phyloP scores from a whole-genome alignment of 2,329 filamentous ascomycete species.

The Arachnomyces sp. region DNA sequence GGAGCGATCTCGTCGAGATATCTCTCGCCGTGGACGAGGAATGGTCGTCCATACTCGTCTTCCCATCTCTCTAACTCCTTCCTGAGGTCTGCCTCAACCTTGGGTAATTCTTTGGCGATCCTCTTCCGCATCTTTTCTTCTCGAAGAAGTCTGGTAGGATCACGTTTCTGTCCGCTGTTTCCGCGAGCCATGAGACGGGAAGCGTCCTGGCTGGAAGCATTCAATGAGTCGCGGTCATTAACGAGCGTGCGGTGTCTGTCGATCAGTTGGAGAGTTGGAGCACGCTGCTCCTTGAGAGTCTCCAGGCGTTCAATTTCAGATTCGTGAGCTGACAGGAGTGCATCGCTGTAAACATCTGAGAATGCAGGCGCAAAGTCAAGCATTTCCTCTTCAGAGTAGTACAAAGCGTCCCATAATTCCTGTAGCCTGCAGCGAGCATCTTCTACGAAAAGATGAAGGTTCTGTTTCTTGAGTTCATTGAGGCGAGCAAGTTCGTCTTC shows the following conservation, averaged over 20 bases:
- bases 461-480: conserved; percentile 89
- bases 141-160: conserved; percentile 83
- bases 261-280: conserved; percentile 71
- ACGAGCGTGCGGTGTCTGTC: conserved; percentile 77
- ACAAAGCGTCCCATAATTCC: conserved; percentile 88
- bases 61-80: conserved; percentile 82
- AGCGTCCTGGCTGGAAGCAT: conserved; percentile 87
- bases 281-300: conserved; percentile 73
- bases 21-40: conserved; percentile 83
- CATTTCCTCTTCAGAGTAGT: conserved; percentile 98
- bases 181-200: conserved; percentile 86
- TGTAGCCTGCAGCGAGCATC: conserved; percentile 85
- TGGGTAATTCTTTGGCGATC: conserved; percentile 91
- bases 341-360: conserved; percentile 94
- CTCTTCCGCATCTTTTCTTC: conserved; percentile 99
- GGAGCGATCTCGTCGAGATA: conserved; percentile 76
- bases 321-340: conserved; percentile 88
- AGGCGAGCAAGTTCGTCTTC: conserved; percentile 80
- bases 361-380: conserved; percentile 95
- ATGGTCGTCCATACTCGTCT: conserved; percentile 86
- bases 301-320: conserved; percentile 78
- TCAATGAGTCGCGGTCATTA: conserved; percentile 76
- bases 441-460: conserved; percentile 91
- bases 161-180: conserved; percentile 85
- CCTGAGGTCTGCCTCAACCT: conserved; percentile 74